Evolutionary conservation across 257 asterid genomes (phyloP).

Genomic region (Coffea canephora): DNA sequence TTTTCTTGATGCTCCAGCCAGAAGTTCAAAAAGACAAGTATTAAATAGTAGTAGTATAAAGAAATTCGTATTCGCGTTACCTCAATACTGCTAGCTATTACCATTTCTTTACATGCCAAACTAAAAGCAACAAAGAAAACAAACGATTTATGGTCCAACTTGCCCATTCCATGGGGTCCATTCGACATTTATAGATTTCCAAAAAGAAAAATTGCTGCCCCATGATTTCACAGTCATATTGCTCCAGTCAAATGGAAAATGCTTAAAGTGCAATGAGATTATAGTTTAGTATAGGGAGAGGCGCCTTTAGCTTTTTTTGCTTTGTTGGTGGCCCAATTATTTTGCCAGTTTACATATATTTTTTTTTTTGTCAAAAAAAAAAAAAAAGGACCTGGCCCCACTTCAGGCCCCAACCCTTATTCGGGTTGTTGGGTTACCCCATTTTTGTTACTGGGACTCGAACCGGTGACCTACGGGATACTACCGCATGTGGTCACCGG

Average conservation of each 20-base stretch:
- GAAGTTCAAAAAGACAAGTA: neutral
- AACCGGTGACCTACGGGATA: too few species aligned
- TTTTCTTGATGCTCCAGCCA: constrained; percentile 19
- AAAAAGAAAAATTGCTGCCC: constrained; percentile 2
- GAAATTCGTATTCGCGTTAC: constrained; percentile 13
- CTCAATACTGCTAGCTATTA: neutral
- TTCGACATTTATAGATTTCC: neutral
- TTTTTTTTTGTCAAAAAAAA: too few species aligned
- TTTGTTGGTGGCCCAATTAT: neutral
- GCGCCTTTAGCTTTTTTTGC: constrained; percentile 6
- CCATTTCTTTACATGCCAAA: neutral
- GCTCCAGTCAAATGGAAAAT: neutral
- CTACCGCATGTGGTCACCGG: too few species aligned
- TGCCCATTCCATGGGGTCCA: neutral
- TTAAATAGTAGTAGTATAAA: neutral
- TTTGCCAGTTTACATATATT: too few species aligned
- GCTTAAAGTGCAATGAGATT: neutral
- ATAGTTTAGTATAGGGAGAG: neutral
- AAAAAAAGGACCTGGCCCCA: too few species aligned
- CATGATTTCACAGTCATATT: constrained; percentile 18
- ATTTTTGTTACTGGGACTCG: too few species aligned
- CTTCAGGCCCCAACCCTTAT: too few species aligned
- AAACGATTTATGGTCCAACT: neutral
- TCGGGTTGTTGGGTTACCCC: too few species aligned
- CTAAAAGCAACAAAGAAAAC: neutral